Conservation (phyloP, 192 early-diverging fungal species). For the Ambispora gerdemannii region DNA sequence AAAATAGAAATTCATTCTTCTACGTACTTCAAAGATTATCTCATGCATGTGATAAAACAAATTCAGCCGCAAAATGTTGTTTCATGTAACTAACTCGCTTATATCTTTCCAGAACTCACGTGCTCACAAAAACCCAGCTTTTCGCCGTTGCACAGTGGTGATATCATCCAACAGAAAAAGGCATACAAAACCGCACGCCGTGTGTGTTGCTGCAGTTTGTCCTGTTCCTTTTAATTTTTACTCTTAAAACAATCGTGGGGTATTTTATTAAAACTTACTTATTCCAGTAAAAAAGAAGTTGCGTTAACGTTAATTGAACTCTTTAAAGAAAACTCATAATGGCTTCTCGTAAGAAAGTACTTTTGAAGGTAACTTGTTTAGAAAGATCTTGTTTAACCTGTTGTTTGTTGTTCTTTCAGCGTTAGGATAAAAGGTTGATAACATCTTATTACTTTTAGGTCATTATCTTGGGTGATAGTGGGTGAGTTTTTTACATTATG, state of each 20-base stretch:
- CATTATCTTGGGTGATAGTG: conserved; percentile 82
- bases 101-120: no score
- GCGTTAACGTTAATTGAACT: not conserved
- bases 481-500: conserved; percentile 47
- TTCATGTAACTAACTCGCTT: no score
- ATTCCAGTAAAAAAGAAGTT: not conserved
- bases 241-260: not conserved
- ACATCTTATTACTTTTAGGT: conserved; percentile 44
- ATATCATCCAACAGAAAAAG: no score
- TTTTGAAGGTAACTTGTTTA: conserved; percentile 45
- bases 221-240: not conserved
- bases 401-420: no score
- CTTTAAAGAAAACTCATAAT: conserved; percentile 13
- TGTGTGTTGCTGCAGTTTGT: not conserved
- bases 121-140: no score
- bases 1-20: no score
- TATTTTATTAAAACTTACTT: no score
- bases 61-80: no score
- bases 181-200: not conserved
- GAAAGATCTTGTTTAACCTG: not conserved
- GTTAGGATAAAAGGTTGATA: not conserved
- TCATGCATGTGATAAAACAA: no score
- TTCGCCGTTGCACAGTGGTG: no score
- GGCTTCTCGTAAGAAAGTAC: conserved; percentile 53
- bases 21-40: no score